Base-by-base conservation (phyloP, 441 rosid genomes). In the Pelargonium australe region DNA sequence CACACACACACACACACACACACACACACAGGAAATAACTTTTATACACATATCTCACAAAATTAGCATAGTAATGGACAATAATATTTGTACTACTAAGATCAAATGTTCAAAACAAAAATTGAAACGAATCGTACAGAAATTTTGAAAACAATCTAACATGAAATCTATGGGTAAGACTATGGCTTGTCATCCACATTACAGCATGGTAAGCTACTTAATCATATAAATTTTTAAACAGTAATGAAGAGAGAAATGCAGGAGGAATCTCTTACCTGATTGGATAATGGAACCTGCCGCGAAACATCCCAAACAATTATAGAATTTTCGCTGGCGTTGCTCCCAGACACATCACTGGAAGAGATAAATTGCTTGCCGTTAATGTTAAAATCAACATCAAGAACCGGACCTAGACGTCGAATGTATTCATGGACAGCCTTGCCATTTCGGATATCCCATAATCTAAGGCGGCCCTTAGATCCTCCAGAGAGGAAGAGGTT, bases 401-500 rank as follows among this genome's bases (percentile, higher is more conserved):
- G 95, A 76, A 94, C 75, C 13, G 92, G 79, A 74, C 96, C 94
- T 10, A 86, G 85, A 70, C 77, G 80, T 65, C 83, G 78, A 66
- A 79, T 43, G 69, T 85, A 91, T 47, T 88, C 83, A 72, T 80
- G 90, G 65, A 77, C 87, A 68, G 78, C 79, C 79, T 84, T 86
- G 61, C 83, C 79, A 5, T 78, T 69, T 75, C 96, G 87, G 63
- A 87, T 69, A 74, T 91, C 97, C 95, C 93, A 91, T 73, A 91
- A 82, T 71, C 87, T 85, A 72, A 89, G 84, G 65, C 78, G 72
- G 20, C 96, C 98, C 72, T 81, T 89, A 14, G 81, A 82, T 67
- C 93, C 97, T 51, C 97, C 95, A 3, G 95, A 86, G 71, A 91
- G 93, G 81, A 89, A 89, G 72, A 88, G 75, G 77, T 84, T 89